Conservation (phyloP, 176 grass and related monocot species). For the Oryza longistaminata region DNA sequence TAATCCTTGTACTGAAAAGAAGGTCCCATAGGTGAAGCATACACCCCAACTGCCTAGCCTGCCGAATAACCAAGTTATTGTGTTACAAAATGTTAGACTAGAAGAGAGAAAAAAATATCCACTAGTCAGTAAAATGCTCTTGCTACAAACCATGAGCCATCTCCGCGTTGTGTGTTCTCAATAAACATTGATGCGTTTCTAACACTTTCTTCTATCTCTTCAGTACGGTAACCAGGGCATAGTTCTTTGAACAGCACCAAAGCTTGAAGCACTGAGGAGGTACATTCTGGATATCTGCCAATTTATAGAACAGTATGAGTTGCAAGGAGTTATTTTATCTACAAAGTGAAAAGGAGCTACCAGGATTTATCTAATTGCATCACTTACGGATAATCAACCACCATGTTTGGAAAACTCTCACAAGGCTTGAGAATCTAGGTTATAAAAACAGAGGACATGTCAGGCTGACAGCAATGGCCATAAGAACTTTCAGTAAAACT, state of each 20-base stretch:
- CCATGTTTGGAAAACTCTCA: slow-evolving; percentile 37
- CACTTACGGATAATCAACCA: slow-evolving; percentile 53
- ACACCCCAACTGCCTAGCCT: slow-evolving; percentile 60
- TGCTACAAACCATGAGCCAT: slow-evolving; percentile 57
- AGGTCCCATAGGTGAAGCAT: slow-evolving; percentile 62
- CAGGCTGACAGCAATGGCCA: neutral
- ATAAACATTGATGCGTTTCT: slow-evolving; percentile 42
- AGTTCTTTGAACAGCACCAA: slow-evolving; percentile 47
- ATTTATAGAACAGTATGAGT: neutral
- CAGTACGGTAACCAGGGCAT: slow-evolving; percentile 36
- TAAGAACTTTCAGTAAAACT: neutral
- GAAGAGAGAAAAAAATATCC: neutral
- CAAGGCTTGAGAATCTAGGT: slow-evolving; percentile 51
- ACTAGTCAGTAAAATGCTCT: neutral
- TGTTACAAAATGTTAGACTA: neutral
- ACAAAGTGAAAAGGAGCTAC: neutral
- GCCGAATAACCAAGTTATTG: neutral
- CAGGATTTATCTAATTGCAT: neutral
- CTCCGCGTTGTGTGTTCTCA: slow-evolving; percentile 43
- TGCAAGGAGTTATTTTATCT: neutral
- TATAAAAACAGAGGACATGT: neutral
- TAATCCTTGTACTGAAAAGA: slow-evolving; percentile 53
- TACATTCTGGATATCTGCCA: slow-evolving; percentile 56
- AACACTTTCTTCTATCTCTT: slow-evolving; percentile 54
- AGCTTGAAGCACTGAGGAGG: slow-evolving; percentile 57